Percentiles rank a stretch among this genome's conserved stretches.
Evolutionary conservation across 495 filamentous ascomycete genomes (phyloP).

Genomic region (Delitschia confertaspora): DNA sequence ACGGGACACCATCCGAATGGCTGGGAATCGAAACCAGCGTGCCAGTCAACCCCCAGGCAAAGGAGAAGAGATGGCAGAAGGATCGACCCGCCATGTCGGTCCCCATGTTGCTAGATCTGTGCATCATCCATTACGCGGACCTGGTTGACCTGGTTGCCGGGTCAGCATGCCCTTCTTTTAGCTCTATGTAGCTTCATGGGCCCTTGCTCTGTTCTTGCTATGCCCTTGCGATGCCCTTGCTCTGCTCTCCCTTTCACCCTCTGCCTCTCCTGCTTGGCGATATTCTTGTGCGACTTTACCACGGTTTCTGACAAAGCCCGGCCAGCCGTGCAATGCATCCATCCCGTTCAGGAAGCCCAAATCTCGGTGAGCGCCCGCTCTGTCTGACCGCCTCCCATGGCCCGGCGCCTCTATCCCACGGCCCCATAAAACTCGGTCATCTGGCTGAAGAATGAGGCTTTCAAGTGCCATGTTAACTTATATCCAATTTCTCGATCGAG

Average conservation of each 20-base stretch:
- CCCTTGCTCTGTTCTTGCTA: too few species aligned
- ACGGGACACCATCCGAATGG: neutral
- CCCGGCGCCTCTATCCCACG: slow-evolving; percentile 7
- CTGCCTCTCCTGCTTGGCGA: slow-evolving; percentile 17
- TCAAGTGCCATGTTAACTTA: too few species aligned
- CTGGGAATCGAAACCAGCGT: neutral
- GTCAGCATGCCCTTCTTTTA: too few species aligned
- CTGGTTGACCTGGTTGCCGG: neutral
- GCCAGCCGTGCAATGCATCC: slow-evolving; percentile 12
- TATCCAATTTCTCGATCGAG: too few species aligned
- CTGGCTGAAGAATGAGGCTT: slow-evolving; percentile 19
- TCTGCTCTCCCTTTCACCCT: too few species aligned
- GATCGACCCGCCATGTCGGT: slow-evolving; percentile 3
- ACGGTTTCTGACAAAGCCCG: slow-evolving; percentile 6
- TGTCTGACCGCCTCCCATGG: slow-evolving; percentile 4
- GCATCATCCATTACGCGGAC: too few species aligned
- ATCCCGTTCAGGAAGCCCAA: slow-evolving; percentile 15
- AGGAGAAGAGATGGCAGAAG: neutral
- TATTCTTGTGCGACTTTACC: slow-evolving; percentile 18
- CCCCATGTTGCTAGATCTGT: neutral
- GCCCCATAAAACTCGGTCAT: neutral
- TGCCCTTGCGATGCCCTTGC: too few species aligned
- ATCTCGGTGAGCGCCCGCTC: slow-evolving; percentile 7
- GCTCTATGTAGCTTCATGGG: too few species aligned
- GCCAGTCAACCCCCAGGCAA: too few species aligned